These are phyloP conservation scores for Lentinula detonsa DNA, from an alignment of 768 basidiomycete species.

Conservation along the genomic window DNA sequence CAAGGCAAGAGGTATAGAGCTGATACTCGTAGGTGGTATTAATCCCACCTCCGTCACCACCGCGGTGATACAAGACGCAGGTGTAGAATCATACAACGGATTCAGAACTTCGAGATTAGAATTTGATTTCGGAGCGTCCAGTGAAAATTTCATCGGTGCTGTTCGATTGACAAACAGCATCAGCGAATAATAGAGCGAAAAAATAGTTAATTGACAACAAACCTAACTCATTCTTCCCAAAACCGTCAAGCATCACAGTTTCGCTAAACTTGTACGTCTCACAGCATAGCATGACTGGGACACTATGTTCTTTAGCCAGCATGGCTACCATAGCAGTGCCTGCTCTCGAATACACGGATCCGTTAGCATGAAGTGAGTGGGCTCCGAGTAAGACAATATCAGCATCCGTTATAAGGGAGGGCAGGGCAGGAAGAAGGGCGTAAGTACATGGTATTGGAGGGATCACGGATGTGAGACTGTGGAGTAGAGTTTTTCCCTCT, in stretches of 20 bases:
- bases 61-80: conserved; percentile 86
- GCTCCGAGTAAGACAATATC: conserved; percentile 88
- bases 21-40: conserved; percentile 88
- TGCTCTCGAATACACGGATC: conserved; percentile 87
- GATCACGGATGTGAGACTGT: conserved; percentile 54
- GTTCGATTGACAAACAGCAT: neutral
- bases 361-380: conserved; percentile 92
- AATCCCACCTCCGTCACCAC: conserved; percentile 97
- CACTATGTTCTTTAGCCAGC: conserved; percentile 84
- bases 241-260: conserved; percentile 85
- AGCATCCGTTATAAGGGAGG: conserved; percentile 73
- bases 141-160: conserved; percentile 34
- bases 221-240: conserved; percentile 97
- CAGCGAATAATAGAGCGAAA: neutral
- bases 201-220: conserved; percentile 16
- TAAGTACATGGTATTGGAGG: conserved; percentile 81
- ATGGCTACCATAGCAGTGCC: conserved; percentile 96
- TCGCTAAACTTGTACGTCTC: conserved; percentile 99
- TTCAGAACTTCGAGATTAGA: conserved; percentile 72
- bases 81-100: conserved; percentile 92
- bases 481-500: conserved; percentile 83
- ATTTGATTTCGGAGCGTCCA: conserved; percentile 24
- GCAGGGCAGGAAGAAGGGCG: conserved; percentile 80
- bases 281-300: conserved; percentile 94
- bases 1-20: conserved; percentile 73